A percentile compares a stretch with the other conserved stretches of the same genome.
phyloP scores from a whole-genome alignment of 345 rosid species.

The Pugionium dolabratum region DNA sequence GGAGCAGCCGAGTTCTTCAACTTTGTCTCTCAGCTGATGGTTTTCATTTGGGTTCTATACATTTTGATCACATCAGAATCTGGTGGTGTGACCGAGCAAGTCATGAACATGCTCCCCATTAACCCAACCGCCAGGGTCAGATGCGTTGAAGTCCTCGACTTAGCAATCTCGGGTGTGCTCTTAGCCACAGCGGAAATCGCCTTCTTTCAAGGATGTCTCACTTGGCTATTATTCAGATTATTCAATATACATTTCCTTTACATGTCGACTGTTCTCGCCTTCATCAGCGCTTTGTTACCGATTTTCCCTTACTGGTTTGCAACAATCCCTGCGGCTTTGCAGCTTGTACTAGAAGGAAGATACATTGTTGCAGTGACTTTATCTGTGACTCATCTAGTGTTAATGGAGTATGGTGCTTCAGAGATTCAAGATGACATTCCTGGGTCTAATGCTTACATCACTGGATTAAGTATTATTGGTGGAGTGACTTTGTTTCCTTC shows the following conservation, averaged over 20 bases:
- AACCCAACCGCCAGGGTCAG: constrained; percentile 56
- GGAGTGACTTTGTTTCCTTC: constrained; percentile 95
- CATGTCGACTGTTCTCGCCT: constrained; percentile 79
- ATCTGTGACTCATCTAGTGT: constrained; percentile 68
- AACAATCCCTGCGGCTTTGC: constrained; percentile 75
- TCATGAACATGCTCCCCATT: constrained; percentile 83
- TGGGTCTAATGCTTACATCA: constrained; percentile 77
- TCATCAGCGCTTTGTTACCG: constrained; percentile 72
- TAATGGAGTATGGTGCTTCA: constrained; percentile 77
- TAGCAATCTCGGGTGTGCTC: constrained; percentile 85
- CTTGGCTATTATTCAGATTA: constrained; percentile 90
- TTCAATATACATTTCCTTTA: constrained; percentile 80
- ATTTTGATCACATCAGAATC: constrained; percentile 88
- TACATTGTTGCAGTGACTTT: constrained; percentile 64
- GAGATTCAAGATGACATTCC: constrained; percentile 95
- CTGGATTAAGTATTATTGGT: constrained; percentile 94
- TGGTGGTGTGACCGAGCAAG: constrained; percentile 94
- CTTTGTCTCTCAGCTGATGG: constrained; percentile 76
- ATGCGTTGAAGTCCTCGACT: constrained; percentile 86
- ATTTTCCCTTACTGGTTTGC: constrained; percentile 90
- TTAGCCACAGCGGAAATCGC: constrained; percentile 94
- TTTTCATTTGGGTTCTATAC: constrained; percentile 86
- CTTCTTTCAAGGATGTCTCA: constrained; percentile 89
- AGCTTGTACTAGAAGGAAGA: constrained; percentile 70
- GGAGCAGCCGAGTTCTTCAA: constrained; percentile 97